These are phyloP conservation scores for Phaffomyces opuntiae DNA, from an alignment of 805 yeast species.

Conservation along the genomic window DNA sequence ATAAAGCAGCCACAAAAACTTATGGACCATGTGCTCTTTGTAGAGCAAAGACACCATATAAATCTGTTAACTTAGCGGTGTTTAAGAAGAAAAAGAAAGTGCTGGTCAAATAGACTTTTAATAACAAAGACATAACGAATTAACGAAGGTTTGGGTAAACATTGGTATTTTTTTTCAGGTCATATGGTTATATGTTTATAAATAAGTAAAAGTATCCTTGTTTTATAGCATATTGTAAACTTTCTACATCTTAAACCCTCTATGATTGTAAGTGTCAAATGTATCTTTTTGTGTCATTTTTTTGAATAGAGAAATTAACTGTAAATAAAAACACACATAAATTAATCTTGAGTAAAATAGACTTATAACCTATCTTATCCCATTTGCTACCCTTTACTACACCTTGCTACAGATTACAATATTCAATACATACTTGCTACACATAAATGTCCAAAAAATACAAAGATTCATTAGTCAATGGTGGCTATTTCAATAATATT, in stretches of 20 bases:
- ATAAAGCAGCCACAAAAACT: conserved; percentile 24
- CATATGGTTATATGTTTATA: no score
- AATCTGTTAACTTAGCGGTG: conserved; percentile 24
- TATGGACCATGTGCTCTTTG: conserved; percentile 39
- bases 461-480: neutral
- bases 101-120: neutral
- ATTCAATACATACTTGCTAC: neutral
- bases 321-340: no score
- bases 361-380: neutral
- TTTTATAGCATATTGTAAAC: no score
- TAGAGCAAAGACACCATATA: conserved; percentile 28
- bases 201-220: no score
- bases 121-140: neutral
- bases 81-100: conserved; percentile 25
- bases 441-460: neutral
- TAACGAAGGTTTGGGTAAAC: no score
- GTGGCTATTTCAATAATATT: conserved; percentile 8
- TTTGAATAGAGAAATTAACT: no score
- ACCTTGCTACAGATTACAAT: neutral
- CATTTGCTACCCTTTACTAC: neutral
- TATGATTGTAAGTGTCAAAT: no score
- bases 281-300: no score
- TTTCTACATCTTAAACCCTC: no score
- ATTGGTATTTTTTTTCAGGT: neutral
- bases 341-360: no score